phyloP scores from a whole-genome alignment of 2,329 filamentous ascomycete genomes.

The Colletotrichum kahawae region DNA sequence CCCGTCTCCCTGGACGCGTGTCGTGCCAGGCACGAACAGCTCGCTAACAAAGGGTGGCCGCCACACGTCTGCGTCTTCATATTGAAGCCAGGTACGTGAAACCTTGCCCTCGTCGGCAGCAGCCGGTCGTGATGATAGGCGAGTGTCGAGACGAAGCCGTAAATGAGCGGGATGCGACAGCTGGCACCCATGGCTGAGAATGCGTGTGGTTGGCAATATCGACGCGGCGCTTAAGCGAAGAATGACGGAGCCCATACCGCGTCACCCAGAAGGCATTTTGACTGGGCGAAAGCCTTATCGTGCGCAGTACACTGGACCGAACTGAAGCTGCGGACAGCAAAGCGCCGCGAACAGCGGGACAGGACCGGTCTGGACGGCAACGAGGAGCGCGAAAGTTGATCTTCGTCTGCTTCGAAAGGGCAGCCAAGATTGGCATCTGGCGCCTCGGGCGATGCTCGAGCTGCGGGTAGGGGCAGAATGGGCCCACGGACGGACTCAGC shows the following conservation, averaged over 20 bases:
- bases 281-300: neutral
- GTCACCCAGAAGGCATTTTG: neutral
- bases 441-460: neutral
- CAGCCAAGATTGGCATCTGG: neutral
- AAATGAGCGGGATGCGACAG: constrained; percentile 5
- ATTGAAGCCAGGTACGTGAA: neutral
- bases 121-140: constrained; percentile 1
- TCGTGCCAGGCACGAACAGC: neutral
- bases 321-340: constrained; percentile 4
- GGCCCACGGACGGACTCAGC: neutral
- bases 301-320: neutral
- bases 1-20: neutral
- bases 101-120: neutral
- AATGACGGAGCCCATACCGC: neutral
- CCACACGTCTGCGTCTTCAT: neutral
- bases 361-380: neutral
- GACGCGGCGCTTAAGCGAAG: neutral
- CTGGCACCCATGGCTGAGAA: neutral
- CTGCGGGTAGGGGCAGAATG: neutral
- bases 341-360: constrained; percentile 1
- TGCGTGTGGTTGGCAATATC: constrained; percentile 5
- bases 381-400: neutral
- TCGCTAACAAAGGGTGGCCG: neutral
- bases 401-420: neutral
- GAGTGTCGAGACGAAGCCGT: neutral